phyloP scores from a whole-genome alignment of 2,329 filamentous ascomycete genomes.

The Aureobasidium sp. region DNA sequence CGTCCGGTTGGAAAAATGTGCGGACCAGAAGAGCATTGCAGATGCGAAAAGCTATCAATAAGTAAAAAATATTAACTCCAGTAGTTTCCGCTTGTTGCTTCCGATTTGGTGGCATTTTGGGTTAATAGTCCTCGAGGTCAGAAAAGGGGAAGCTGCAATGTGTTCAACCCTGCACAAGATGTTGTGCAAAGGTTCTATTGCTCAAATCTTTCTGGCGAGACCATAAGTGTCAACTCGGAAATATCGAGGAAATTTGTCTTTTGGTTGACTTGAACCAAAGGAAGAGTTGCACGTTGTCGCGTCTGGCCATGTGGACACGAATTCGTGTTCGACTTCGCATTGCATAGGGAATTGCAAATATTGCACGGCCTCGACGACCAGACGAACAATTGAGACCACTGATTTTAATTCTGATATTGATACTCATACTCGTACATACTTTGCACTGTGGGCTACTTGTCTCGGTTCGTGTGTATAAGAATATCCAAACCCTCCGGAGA shows the following conservation, averaged over 20 bases:
- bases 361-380: not conserved
- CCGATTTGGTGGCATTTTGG: not conserved
- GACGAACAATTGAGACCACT: not conserved
- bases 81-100: not conserved
- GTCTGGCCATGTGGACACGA: not conserved
- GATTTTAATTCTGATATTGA: no score
- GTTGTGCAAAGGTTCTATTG: not conserved
- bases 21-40: conserved; percentile 69
- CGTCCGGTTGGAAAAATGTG: conserved; percentile 97
- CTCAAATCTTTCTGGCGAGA: not conserved
- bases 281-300: not conserved
- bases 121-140: not conserved
- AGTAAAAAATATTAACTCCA: conserved; percentile 20
- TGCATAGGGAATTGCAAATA: no score
- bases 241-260: not conserved
- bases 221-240: not conserved
- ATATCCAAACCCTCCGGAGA: not conserved
- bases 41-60: conserved; percentile 62
- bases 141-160: not conserved
- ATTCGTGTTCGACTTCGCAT: not conserved
- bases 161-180: not conserved
- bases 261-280: not conserved
- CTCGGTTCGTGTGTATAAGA: not conserved
- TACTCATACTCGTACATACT: no score
- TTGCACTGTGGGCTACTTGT: not conserved